Evolutionary conservation across 768 basidiomycete species (phyloP).

Genomic region (Leccinum ochraceum): DNA sequence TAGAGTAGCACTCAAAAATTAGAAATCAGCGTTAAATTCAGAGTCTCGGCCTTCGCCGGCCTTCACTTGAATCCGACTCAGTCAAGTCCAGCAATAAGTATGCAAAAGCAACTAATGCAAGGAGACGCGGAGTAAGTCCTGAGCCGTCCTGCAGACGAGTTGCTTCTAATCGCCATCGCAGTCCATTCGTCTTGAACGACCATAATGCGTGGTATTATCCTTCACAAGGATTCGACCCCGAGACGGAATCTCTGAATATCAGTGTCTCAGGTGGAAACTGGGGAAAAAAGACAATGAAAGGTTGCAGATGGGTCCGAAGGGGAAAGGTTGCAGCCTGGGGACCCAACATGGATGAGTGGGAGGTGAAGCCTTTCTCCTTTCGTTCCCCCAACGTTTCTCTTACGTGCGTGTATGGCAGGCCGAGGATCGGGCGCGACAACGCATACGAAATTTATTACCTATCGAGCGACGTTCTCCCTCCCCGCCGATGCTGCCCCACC

Average conservation of each 20-base stretch:
- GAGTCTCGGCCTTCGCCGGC: constrained; percentile 27
- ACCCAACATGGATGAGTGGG: constrained; percentile 82
- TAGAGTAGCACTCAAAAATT: neutral
- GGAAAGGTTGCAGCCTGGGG: constrained; percentile 87
- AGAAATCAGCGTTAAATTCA: neutral
- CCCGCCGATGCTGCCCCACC: constrained; percentile 71
- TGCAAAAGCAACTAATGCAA: constrained; percentile 31
- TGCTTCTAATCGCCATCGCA: constrained; percentile 19
- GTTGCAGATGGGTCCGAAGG: constrained; percentile 79
- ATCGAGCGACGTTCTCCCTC: constrained; percentile 63
- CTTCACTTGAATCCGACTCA: neutral
- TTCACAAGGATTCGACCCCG: constrained; percentile 69
- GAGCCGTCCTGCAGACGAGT: neutral
- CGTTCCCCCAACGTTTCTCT: constrained; percentile 6
- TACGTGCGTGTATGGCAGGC: constrained; percentile 44
- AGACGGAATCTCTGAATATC: constrained; percentile 54
- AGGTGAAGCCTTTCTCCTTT: constrained; percentile 46
- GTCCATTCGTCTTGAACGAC: constrained; percentile 61
- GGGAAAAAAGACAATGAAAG: constrained; percentile 76
- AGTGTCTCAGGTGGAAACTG: constrained; percentile 70
- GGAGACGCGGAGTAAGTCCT: constrained; percentile 34
- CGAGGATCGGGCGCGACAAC: constrained; percentile 82
- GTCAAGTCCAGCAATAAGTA: constrained; percentile 1
- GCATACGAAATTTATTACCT: constrained; percentile 68
- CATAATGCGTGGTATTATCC: constrained; percentile 84